Conservation (phyloP, 805 yeast genomes). For the Saccharomycopsis microspora region DNA sequence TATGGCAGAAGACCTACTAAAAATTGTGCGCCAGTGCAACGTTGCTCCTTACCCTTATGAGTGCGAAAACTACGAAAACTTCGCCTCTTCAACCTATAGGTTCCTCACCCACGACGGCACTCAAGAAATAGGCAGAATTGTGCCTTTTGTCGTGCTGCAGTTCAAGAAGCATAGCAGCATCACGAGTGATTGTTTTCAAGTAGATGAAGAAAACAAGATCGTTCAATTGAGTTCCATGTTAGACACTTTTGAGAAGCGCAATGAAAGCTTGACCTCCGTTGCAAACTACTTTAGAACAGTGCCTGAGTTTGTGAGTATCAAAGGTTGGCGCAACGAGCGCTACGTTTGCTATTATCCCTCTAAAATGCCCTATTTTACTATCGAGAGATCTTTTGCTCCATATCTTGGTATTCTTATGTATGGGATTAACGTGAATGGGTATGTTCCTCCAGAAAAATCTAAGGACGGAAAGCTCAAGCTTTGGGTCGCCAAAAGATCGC, state of each 20-base stretch:
- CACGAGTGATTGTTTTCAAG: slow-evolving; percentile 13
- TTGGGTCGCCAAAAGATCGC: slow-evolving; percentile 83
- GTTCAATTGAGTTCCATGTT: slow-evolving; percentile 23
- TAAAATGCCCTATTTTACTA: slow-evolving; percentile 44
- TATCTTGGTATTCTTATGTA: slow-evolving; percentile 79
- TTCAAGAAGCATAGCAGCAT: slow-evolving; percentile 17
- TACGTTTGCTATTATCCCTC: slow-evolving; percentile 58
- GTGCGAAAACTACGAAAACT: not conserved
- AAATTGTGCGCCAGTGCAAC: slow-evolving; percentile 22
- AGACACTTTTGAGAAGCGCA: slow-evolving; percentile 31
- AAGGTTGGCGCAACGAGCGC: slow-evolving; percentile 80
- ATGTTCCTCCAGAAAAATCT: slow-evolving; percentile 34
- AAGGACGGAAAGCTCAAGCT: slow-evolving; percentile 33
- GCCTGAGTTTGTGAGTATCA: slow-evolving; percentile 25
- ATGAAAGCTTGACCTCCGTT: slow-evolving; percentile 28
- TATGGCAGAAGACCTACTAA: not conserved
- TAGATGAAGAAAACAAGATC: slow-evolving; percentile 20
- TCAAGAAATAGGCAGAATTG: slow-evolving; percentile 25
- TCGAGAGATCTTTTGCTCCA: slow-evolving; percentile 78
- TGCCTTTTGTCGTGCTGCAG: slow-evolving; percentile 21
- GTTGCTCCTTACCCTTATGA: slow-evolving; percentile 23
- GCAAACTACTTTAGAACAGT: slow-evolving; percentile 30
- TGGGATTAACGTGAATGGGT: slow-evolving; percentile 86
- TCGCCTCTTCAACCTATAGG: slow-evolving; percentile 18
- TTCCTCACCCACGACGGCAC: slow-evolving; percentile 24